A percentile compares a stretch with the other conserved stretches of the same genome.
Evolutionary conservation across 352 stramenopile species (phyloP).

Genomic region (Pythium coloratum): DNA sequence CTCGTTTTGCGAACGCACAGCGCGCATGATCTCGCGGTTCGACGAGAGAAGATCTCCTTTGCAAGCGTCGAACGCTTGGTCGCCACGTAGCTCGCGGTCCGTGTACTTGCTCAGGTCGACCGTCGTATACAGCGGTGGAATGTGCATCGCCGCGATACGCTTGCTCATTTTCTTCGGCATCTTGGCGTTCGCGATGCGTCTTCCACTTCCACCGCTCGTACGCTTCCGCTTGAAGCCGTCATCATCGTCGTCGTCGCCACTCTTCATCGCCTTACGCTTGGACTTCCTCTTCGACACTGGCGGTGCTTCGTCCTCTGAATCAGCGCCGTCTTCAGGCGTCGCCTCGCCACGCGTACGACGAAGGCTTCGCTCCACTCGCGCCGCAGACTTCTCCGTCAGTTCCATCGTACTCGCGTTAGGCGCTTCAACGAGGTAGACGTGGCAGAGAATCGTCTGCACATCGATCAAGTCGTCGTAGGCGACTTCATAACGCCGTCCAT

Average conservation of each 20-base stretch:
- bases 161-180: slow-evolving; percentile 27
- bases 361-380: slow-evolving; percentile 42
- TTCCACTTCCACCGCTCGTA: slow-evolving; percentile 26
- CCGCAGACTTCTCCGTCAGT: slow-evolving; percentile 57
- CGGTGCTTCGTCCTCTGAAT: slow-evolving; percentile 47
- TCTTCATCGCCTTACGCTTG: slow-evolving; percentile 15
- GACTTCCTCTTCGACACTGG: slow-evolving; percentile 25
- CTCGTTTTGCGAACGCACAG: slow-evolving; percentile 62
- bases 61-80: slow-evolving; percentile 36
- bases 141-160: slow-evolving; percentile 35
- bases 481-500: slow-evolving; percentile 34
- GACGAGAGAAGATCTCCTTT: slow-evolving; percentile 48
- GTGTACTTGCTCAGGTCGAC: slow-evolving; percentile 54
- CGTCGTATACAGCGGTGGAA: slow-evolving; percentile 43
- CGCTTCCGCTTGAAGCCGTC: background rate
- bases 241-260: slow-evolving; percentile 14
- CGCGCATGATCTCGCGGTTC: slow-evolving; percentile 58
- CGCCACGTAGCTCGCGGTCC: slow-evolving; percentile 51
- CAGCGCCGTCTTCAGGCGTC: slow-evolving; percentile 30
- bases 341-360: slow-evolving; percentile 36
- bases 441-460: slow-evolving; percentile 68
- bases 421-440: slow-evolving; percentile 48
- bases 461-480: slow-evolving; percentile 60
- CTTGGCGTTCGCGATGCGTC: slow-evolving; percentile 6
- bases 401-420: slow-evolving; percentile 34